phyloP scores from a whole-genome alignment of 2,329 filamentous ascomycete species.

The Curvularia hawaiiensis region DNA sequence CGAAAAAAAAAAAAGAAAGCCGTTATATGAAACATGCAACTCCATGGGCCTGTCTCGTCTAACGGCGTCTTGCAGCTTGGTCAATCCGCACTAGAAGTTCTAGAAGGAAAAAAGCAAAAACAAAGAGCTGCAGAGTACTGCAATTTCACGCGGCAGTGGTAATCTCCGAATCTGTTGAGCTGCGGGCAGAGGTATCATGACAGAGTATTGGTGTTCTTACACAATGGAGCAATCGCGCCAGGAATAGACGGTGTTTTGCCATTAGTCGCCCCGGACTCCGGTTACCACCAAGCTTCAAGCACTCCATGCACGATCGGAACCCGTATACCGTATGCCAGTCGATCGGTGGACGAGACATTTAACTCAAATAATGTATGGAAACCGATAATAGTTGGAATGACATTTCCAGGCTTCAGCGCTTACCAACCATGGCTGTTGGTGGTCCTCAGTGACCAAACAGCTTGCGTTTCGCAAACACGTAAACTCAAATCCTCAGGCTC shows the following conservation, averaged over 20 bases:
- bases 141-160: conserved; percentile 14
- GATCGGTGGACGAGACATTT: conserved; percentile 18
- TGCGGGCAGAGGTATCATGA: not conserved
- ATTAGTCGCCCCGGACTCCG: conserved; percentile 6
- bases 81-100: conserved; percentile 10
- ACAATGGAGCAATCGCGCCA: conserved; percentile 8
- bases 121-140: conserved; percentile 10
- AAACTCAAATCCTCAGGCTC: conserved; percentile 21
- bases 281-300: conserved; percentile 21
- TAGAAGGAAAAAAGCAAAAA: conserved; percentile 18
- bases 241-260: conserved; percentile 1
- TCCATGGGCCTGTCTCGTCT: conserved; percentile 8
- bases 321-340: conserved; percentile 18
- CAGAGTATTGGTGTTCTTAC: not conserved
- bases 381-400: conserved; percentile 19
- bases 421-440: conserved; percentile 25
- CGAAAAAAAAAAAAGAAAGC: conserved; percentile 6
- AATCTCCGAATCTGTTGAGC: conserved; percentile 6
- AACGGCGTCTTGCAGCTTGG: conserved; percentile 3
- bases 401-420: conserved; percentile 26
- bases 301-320: conserved; percentile 24
- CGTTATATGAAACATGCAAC: conserved; percentile 14
- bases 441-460: conserved; percentile 34
- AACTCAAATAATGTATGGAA: conserved; percentile 17
- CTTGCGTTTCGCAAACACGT: conserved; percentile 39